Evolutionary conservation across 1,284 basidiomycete genomes (phyloP).

Genomic region (Austroboletus niveus): DNA sequence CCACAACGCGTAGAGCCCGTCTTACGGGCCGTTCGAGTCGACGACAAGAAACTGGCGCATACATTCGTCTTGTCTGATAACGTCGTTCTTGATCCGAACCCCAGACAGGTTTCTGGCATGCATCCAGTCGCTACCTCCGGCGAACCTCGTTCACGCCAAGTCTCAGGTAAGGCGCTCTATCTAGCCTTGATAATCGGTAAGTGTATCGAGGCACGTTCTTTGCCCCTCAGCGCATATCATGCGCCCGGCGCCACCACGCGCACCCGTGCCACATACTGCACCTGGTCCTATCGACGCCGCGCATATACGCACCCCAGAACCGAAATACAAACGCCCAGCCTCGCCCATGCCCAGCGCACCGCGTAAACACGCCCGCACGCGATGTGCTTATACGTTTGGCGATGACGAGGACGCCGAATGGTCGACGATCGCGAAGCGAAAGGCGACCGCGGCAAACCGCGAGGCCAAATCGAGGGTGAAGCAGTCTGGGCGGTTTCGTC

Average conservation of each 20-base stretch:
- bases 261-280: background rate
- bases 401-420: constrained; percentile 42
- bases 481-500: constrained; percentile 37
- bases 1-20: too few relatives aligned
- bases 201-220: constrained; percentile 6
- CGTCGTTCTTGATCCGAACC: background rate
- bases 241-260: background rate
- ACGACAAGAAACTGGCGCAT: constrained; percentile 11
- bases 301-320: constrained; percentile 9
- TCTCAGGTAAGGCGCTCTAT: constrained; percentile 18
- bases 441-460: constrained; percentile 19
- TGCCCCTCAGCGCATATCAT: constrained; percentile 3
- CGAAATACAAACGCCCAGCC: constrained; percentile 1
- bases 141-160: background rate
- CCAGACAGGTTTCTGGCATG: background rate
- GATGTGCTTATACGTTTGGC: constrained; percentile 35
- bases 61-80: constrained; percentile 6
- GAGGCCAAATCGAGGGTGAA: constrained; percentile 15
- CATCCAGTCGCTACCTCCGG: constrained; percentile 10
- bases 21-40: too few relatives aligned
- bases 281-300: background rate
- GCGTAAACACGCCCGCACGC: constrained; percentile 2
- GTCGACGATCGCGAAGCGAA: constrained; percentile 45
- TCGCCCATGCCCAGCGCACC: constrained; percentile 1
- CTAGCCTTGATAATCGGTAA: background rate